phyloP scores from a whole-genome alignment of 495 filamentous ascomycete species.

The Bacidia gigantensis region DNA sequence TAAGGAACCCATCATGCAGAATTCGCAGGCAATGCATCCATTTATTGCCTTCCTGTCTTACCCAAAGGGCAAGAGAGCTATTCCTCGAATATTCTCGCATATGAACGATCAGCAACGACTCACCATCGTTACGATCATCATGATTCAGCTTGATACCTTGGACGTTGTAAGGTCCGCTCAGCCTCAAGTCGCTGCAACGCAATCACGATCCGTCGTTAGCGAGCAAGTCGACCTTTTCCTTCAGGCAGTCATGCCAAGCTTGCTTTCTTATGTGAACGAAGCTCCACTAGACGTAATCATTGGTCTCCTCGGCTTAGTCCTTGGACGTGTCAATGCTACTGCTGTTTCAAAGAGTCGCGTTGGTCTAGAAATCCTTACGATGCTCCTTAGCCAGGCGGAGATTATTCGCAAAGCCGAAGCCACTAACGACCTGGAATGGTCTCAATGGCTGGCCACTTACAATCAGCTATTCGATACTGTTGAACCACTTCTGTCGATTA shows the following conservation, averaged over 20 bases:
- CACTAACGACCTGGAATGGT: constrained; percentile 57
- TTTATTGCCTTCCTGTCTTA: constrained; percentile 95
- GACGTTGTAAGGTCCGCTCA: constrained; percentile 77
- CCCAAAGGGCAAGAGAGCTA: constrained; percentile 88
- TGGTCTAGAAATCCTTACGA: constrained; percentile 79
- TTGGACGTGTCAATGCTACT: constrained; percentile 67
- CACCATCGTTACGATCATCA: constrained; percentile 86
- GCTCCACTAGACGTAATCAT: constrained; percentile 80
- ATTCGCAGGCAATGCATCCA: constrained; percentile 62
- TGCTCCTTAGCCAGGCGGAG: constrained; percentile 88
- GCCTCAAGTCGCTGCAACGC: constrained; percentile 51
- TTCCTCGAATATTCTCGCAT: constrained; percentile 88
- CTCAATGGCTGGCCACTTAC: constrained; percentile 72
- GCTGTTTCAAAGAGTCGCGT: constrained; percentile 68
- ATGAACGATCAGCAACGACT: constrained; percentile 83
- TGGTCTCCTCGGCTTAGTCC: constrained; percentile 72
- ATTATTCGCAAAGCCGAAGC: constrained; percentile 69
- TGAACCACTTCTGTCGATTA: constrained; percentile 64
- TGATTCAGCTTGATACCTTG: constrained; percentile 82
- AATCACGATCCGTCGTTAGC: constrained; percentile 54
- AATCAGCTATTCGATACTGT: constrained; percentile 74
- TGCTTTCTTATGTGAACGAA: constrained; percentile 80
- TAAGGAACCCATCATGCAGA: constrained; percentile 72
- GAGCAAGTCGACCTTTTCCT: constrained; percentile 89
- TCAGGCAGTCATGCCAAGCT: constrained; percentile 71